Evolutionary conservation across 2,329 filamentous ascomycete species (phyloP), one percentile per base, ranked within the genome.

Genomic region (Phaeoacremonium minimum): DNA sequence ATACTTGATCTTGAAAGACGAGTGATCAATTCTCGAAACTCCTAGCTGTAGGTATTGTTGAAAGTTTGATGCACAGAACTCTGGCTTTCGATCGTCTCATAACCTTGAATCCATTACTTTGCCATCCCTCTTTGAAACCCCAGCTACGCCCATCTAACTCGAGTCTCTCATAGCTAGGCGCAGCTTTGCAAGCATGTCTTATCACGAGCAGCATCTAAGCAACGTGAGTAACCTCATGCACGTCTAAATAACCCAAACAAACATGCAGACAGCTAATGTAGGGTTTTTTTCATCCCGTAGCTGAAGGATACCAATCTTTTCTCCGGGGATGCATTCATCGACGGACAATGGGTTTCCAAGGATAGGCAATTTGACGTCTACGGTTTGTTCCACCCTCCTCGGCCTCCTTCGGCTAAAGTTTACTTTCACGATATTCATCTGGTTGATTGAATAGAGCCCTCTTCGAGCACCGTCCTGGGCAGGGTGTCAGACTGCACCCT

Each of bases 401-500:
- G n/a, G n/a, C n/a, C n/a, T n/a, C n/a, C 28, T n/a, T 30, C 28
- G 13, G 28, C 2, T 4, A 30, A 7, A 30, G 15, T 18, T n/a
- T 9, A 9, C 14, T 11, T 19, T 16, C 30, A 32, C 16, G 8
- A 11, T 12, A 32, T 18, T 32, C 22, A 26, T 26, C 9, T n/a
- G n/a, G n/a, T n/a, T n/a, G n/a, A n/a, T n/a, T 26, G 22, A n/a
- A 26, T 34, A 56, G 69, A 75, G 46, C 71, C 71, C 6, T 63
- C 69, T 3, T 65, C 67, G 13, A 59, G 58, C 41, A 58, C 66
- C 42, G 52, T 63, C 37, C 73, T 74, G 41, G 68, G 64, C 32
- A 68, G 63, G 19, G 67, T 70, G 59, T 67, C 71, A 33, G 69
- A 75, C 50, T 71, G 72, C 62, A 58, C 66, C 51, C 61, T 60